Percentiles rank a stretch among this genome's conserved stretches.
phyloP scores from a whole-genome alignment of 2,329 filamentous ascomycete genomes.

The Colletotrichum cuscutae region DNA sequence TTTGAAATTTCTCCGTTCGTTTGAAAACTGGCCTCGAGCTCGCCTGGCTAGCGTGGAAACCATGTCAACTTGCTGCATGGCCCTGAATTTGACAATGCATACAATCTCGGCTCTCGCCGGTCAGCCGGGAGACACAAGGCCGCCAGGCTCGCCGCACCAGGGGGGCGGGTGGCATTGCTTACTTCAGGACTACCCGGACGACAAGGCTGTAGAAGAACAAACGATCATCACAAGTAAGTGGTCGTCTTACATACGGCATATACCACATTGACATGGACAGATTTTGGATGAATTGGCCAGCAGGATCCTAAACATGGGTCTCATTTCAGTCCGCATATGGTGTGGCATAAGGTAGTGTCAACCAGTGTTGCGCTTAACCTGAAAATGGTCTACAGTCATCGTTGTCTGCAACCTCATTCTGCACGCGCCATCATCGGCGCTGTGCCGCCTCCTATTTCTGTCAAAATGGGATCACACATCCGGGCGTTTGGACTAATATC shows the following conservation, averaged over 20 bases:
- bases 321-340: constrained; percentile 2
- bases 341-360: not conserved
- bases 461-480: not conserved
- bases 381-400: not conserved
- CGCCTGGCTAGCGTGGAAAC: not conserved
- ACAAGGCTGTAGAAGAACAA: constrained; percentile 5
- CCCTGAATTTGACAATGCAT: not conserved
- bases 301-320: not conserved
- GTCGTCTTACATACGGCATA: not conserved
- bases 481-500: not conserved
- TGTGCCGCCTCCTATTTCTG: constrained; percentile 20
- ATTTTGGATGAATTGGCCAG: not conserved
- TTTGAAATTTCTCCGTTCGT: not conserved
- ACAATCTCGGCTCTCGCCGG: not conserved
- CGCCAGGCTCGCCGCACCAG: not conserved
- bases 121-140: not conserved
- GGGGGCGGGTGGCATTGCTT: constrained; percentile 5
- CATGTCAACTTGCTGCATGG: not conserved
- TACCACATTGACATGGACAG: constrained; percentile 1
- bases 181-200: constrained; percentile 5
- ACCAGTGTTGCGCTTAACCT: not conserved
- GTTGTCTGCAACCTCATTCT: not conserved
- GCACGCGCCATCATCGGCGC: constrained; percentile 1
- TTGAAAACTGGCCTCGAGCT: not conserved
- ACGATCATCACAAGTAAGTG: constrained; percentile 10